Conservation (phyloP, 306 rosid genomes). For the Macrotyloma uniflorum region DNA sequence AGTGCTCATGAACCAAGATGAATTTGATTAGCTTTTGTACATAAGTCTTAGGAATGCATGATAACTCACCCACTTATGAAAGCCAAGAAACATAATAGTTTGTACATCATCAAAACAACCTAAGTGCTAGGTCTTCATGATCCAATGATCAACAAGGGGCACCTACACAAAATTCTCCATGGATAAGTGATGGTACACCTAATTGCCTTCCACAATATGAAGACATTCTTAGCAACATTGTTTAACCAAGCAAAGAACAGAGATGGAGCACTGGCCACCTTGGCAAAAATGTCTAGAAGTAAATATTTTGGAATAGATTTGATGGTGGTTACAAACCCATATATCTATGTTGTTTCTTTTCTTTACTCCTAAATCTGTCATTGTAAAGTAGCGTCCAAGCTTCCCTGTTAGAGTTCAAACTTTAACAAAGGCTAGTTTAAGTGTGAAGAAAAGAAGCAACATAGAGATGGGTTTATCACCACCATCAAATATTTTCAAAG, state of each 20-base stretch:
- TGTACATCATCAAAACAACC: too few species aligned
- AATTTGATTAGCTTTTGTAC: too few species aligned
- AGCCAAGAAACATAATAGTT: too few species aligned
- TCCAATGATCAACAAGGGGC: too few species aligned
- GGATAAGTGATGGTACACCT: conserved; percentile 37
- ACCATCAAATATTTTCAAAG: too few species aligned
- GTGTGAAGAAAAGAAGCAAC: too few species aligned
- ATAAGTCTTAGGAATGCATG: too few species aligned
- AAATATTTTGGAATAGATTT: conserved; percentile 44
- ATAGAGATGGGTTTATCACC: too few species aligned
- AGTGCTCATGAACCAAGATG: too few species aligned
- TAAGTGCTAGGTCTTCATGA: too few species aligned
- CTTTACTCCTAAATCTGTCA: conserved; percentile 25
- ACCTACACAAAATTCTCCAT: conserved; percentile 35
- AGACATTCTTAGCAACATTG: conserved; percentile 40
- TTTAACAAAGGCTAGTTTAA: background rate
- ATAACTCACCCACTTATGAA: too few species aligned
- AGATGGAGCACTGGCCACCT: conserved; percentile 41
- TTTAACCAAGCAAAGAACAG: conserved; percentile 37
- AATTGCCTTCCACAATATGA: conserved; percentile 12
- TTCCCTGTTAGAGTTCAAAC: background rate
- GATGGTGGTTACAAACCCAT: background rate
- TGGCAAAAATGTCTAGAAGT: conserved; percentile 31
- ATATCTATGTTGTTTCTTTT: background rate
- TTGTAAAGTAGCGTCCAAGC: background rate